These are phyloP conservation scores for Kwoniella heveanensis DNA, from an alignment of 768 basidiomycete genomes.

Conservation along the genomic window DNA sequence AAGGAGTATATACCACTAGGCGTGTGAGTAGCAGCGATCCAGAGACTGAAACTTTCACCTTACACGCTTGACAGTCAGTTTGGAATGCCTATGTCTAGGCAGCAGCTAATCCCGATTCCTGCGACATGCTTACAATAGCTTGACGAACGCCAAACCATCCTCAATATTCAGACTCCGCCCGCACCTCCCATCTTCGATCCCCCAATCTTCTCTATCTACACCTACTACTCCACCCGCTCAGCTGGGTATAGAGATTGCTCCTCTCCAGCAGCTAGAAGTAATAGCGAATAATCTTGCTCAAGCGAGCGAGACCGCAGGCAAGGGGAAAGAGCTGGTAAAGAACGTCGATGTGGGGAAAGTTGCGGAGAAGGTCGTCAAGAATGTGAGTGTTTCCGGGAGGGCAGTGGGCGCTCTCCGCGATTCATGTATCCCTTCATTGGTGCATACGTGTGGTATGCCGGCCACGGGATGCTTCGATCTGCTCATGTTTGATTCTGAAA, in stretches of 20 bases:
- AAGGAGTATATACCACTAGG: conserved; percentile 52
- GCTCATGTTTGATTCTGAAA: too few relatives aligned
- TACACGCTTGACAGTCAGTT: too few relatives aligned
- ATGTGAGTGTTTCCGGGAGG: too few relatives aligned
- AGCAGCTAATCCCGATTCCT: not conserved
- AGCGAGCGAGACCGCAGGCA: conserved; percentile 19
- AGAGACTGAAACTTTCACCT: too few relatives aligned
- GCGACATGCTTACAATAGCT: too few relatives aligned
- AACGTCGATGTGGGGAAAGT: conserved; percentile 48
- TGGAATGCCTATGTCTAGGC: not conserved
- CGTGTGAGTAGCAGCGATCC: conserved; percentile 43
- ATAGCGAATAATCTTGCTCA: conserved; percentile 20
- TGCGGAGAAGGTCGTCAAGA: conserved; percentile 55
- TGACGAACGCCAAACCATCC: conserved; percentile 50
- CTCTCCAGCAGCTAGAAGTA: conserved; percentile 36
- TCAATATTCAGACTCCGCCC: conserved; percentile 50
- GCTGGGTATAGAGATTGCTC: conserved; percentile 53
- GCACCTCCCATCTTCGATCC: conserved; percentile 31
- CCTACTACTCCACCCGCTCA: conserved; percentile 35
- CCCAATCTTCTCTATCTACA: not conserved
- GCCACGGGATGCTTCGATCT: too few relatives aligned
- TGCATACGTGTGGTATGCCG: too few relatives aligned
- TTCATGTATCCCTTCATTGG: too few relatives aligned
- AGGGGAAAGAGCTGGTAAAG: conserved; percentile 31
- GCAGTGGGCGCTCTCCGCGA: too few relatives aligned